Percentiles rank a stretch among this genome's conserved stretches.
Evolutionary conservation across 1,284 basidiomycete genomes (phyloP).

Genomic region (Ustilago loliicola): DNA sequence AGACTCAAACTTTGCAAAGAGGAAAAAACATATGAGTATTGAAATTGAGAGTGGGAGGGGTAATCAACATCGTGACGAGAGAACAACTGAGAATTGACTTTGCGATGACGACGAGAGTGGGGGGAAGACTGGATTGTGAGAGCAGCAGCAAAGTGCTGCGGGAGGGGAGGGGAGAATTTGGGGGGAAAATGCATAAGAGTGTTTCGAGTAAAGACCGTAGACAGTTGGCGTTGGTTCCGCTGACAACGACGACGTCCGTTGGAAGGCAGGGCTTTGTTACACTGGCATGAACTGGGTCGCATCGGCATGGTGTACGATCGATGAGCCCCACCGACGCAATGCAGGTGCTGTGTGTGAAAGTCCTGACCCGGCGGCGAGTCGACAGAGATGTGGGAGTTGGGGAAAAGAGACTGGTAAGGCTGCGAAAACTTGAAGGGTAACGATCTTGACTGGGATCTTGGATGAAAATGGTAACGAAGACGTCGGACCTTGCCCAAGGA

Average conservation of each 20-base stretch:
- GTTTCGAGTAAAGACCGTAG: conserved; percentile 46
- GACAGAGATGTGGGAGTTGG: background rate
- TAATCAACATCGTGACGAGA: conserved; percentile 8
- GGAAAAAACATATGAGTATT: background rate
- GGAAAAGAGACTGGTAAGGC: background rate
- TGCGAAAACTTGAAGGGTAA: background rate
- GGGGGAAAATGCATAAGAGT: conserved; percentile 22
- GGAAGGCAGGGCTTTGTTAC: background rate
- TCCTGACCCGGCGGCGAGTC: background rate
- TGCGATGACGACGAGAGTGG: background rate
- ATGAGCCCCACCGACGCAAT: background rate
- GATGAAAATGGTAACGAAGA: conserved; percentile 1
- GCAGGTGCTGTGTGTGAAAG: background rate
- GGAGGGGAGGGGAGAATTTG: background rate
- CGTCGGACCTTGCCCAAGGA: conserved; percentile 15
- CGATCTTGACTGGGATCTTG: conserved; percentile 8
- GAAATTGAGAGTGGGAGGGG: background rate
- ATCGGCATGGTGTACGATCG: background rate
- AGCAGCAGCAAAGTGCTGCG: background rate
- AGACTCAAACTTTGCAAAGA: background rate
- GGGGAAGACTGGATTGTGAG: background rate
- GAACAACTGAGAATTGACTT: conserved; percentile 5
- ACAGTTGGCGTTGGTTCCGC: conserved; percentile 33
- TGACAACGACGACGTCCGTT: background rate
- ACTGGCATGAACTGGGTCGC: background rate